Evolutionary conservation across 2,329 filamentous ascomycete genomes (phyloP).

Genomic region (Mycosphaerella arachidis): DNA sequence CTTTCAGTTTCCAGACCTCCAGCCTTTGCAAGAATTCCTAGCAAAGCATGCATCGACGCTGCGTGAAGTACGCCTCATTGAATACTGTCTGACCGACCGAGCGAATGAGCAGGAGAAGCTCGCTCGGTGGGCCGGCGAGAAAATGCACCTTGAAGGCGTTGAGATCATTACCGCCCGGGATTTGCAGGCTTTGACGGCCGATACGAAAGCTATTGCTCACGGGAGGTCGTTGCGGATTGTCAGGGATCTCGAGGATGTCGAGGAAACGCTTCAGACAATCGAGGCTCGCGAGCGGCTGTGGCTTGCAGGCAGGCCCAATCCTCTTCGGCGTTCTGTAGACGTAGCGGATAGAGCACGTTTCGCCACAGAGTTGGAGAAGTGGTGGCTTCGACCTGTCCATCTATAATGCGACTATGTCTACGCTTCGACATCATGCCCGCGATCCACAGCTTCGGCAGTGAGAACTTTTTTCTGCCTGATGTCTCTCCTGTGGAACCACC

Average conservation of each 20-base stretch:
- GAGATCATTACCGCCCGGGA: background rate
- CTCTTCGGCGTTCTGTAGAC: background rate
- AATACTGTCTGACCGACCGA: background rate
- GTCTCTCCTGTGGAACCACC: conserved; percentile 22
- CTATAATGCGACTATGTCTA: background rate
- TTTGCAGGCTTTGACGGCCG: background rate
- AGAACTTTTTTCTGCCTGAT: conserved; percentile 9
- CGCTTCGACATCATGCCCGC: background rate
- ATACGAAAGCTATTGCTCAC: background rate
- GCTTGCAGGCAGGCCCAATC: background rate
- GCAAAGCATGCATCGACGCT: background rate
- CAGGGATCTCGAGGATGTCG: background rate
- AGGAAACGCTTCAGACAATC: background rate
- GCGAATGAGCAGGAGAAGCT: conserved; percentile 1
- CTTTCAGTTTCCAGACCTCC: background rate
- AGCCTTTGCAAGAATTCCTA: background rate
- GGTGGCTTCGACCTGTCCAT: background rate
- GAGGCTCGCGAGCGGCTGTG: background rate
- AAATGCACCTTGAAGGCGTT: background rate
- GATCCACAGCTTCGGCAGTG: conserved; percentile 5
- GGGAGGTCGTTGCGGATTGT: background rate
- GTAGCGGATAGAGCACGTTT: background rate
- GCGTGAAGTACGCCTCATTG: background rate
- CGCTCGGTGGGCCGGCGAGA: background rate
- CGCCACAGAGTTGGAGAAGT: background rate